These are phyloP conservation scores for Hanseniaspora guilliermondii DNA, from an alignment of 805 yeast genomes.

Conservation along the genomic window DNA sequence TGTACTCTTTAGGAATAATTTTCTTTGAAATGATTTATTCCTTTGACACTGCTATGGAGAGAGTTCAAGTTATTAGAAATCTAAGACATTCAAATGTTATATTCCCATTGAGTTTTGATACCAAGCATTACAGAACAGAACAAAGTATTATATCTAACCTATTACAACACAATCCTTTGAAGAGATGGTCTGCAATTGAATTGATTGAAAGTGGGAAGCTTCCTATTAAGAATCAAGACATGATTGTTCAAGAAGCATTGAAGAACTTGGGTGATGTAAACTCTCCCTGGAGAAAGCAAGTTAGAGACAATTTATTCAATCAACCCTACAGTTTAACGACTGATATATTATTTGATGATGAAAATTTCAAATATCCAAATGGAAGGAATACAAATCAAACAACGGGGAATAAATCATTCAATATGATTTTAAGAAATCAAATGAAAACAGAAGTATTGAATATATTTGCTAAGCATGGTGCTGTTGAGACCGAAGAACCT, in stretches of 20 bases:
- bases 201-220: conserved; percentile 68
- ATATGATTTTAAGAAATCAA: conserved; percentile 45
- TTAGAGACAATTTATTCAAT: conserved; percentile 70
- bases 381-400: neutral
- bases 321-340: conserved; percentile 77
- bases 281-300: conserved; percentile 90
- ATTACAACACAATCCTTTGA: conserved; percentile 64
- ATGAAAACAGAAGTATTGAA: conserved; percentile 48
- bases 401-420: conserved; percentile 28
- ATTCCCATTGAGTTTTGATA: conserved; percentile 60
- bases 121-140: conserved; percentile 42
- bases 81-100: conserved; percentile 47
- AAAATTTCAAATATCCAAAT: conserved; percentile 17
- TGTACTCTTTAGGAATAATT: conserved; percentile 88
- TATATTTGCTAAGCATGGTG: conserved; percentile 74
- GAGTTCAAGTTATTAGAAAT: conserved; percentile 58
- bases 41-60: conserved; percentile 85
- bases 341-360: conserved; percentile 66
- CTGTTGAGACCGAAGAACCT: conserved; percentile 56
- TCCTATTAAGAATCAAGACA: conserved; percentile 84
- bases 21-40: conserved; percentile 89
- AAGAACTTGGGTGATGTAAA: conserved; percentile 77
- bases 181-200: conserved; percentile 68
- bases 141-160: conserved; percentile 53
- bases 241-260: conserved; percentile 75